Evolutionary conservation across 305 asterid species (phyloP).

Genomic region (Fraxinus albicans): DNA sequence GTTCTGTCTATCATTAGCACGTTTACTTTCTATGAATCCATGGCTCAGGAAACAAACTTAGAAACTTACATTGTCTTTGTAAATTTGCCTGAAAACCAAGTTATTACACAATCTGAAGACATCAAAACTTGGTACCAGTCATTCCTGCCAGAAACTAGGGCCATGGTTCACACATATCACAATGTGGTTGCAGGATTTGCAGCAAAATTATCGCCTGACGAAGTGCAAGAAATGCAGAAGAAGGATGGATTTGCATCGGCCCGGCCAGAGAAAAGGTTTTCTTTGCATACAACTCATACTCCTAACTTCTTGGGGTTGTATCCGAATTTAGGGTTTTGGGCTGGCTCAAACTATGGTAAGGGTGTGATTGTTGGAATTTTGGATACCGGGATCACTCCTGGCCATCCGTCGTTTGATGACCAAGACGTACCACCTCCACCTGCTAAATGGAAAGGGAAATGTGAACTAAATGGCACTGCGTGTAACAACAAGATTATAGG

Average conservation of each 20-base stretch:
- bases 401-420: slow-evolving; percentile 39
- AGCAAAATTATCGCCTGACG: slow-evolving; percentile 37
- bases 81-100: slow-evolving; percentile 18
- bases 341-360: slow-evolving; percentile 28
- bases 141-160: slow-evolving; percentile 32
- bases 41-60: slow-evolving; percentile 11
- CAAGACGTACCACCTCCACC: slow-evolving; percentile 39
- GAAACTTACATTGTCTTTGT: slow-evolving; percentile 45
- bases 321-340: slow-evolving; percentile 41
- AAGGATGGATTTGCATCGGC: slow-evolving; percentile 45
- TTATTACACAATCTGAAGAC: slow-evolving; percentile 20
- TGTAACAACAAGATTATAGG: slow-evolving; percentile 47
- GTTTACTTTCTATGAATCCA: slow-evolving; percentile 12
- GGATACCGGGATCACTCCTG: slow-evolving; percentile 43
- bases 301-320: slow-evolving; percentile 44
- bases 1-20: slow-evolving; percentile 18
- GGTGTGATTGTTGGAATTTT: slow-evolving; percentile 39
- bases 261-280: slow-evolving; percentile 28
- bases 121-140: slow-evolving; percentile 28
- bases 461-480: slow-evolving; percentile 26
- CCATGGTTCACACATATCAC: slow-evolving; percentile 44
- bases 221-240: slow-evolving; percentile 42
- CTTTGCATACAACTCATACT: slow-evolving; percentile 47
- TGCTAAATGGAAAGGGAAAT: slow-evolving; percentile 44
- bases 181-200: slow-evolving; percentile 49